These are phyloP conservation scores for Fraxinus nigra DNA, from an alignment of 305 asterid species.

Conservation along the genomic window DNA sequence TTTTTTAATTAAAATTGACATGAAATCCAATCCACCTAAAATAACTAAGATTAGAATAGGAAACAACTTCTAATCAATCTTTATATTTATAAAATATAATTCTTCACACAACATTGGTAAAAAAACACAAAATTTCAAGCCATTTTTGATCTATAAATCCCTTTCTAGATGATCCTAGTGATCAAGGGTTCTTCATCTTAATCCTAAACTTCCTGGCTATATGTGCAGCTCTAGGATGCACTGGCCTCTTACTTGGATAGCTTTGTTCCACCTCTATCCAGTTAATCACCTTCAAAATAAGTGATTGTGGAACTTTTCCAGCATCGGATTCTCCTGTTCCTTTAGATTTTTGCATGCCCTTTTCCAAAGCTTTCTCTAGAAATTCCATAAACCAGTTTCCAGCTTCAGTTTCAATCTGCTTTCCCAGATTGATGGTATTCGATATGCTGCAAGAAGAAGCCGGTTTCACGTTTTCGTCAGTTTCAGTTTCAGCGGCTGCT, in stretches of 20 bases:
- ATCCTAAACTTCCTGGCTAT: constrained; percentile 84
- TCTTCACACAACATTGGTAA: background rate
- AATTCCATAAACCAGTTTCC: constrained; percentile 97
- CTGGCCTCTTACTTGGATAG: constrained; percentile 64
- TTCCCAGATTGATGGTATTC: constrained; percentile 72
- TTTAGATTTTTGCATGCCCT: constrained; percentile 53
- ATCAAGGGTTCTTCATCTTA: constrained; percentile 86
- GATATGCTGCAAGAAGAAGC: background rate
- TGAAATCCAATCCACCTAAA: background rate
- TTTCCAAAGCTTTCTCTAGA: constrained; percentile 74
- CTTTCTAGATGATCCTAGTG: background rate
- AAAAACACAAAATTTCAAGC: background rate
- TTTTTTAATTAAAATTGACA: background rate
- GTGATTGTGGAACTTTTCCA: constrained; percentile 65
- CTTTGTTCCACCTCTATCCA: constrained; percentile 92
- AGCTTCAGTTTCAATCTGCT: constrained; percentile 71
- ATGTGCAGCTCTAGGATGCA: constrained; percentile 74
- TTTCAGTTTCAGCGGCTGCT: constrained; percentile 29
- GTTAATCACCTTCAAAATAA: constrained; percentile 80
- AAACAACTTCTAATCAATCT: background rate
- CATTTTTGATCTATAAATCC: background rate
- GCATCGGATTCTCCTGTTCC: constrained; percentile 38
- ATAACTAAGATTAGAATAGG: background rate
- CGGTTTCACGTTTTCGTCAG: constrained; percentile 49
- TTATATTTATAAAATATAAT: background rate